Conservation (phyloP, 148 eudicot species). For the Diospyros lotus region DNA sequence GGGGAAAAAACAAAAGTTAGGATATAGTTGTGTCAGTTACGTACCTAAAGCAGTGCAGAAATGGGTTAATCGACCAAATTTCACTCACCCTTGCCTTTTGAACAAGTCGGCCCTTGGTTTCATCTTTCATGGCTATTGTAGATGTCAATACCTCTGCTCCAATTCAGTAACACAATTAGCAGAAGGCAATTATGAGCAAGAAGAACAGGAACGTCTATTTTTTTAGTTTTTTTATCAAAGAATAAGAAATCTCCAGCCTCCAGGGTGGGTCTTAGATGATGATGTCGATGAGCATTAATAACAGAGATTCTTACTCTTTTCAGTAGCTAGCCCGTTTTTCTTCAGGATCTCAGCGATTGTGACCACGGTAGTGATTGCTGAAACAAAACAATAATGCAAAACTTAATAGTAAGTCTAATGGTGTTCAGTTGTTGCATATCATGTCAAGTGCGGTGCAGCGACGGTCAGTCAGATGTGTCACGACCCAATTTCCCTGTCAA, state of each 20-base stretch:
- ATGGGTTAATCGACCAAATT: neutral
- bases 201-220: neutral
- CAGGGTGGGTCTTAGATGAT: too few relatives aligned
- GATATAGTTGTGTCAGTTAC: neutral
- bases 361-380: conserved; percentile 87
- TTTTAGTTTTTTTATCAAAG: neutral
- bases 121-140: conserved; percentile 68
- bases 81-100: conserved; percentile 70
- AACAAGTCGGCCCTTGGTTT: conserved; percentile 59
- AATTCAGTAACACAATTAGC: conserved; percentile 7
- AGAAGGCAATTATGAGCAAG: neutral
- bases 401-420: neutral
- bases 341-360: conserved; percentile 75
- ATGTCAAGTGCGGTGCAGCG: too few relatives aligned
- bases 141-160: conserved; percentile 61
- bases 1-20: neutral
- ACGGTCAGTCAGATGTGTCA: neutral
- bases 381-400: neutral
- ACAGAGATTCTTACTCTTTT: conserved; percentile 51
- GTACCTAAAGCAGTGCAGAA: too few relatives aligned
- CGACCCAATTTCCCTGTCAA: neutral
- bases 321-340: conserved; percentile 76
- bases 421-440: too few relatives aligned
- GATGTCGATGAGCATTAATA: neutral
- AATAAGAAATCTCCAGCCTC: neutral